A percentile compares a stretch with the other conserved stretches of the same genome.
Evolutionary conservation across 352 stramenopile species (phyloP).

Genomic region (Thalassiosira exigua): DNA sequence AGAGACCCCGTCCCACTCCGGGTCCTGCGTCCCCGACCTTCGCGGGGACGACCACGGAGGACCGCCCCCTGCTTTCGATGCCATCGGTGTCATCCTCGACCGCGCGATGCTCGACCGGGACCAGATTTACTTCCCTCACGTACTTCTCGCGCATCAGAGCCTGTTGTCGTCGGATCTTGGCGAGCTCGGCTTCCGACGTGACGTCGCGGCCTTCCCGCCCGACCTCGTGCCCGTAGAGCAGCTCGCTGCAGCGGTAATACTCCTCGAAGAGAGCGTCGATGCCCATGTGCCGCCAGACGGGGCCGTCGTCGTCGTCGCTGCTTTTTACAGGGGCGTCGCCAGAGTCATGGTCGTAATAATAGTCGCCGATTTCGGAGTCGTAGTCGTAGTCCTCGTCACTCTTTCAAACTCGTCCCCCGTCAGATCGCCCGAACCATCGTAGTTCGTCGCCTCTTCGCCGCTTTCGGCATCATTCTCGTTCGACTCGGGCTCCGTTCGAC

Average conservation of each 20-base stretch:
- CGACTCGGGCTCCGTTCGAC: too few species aligned
- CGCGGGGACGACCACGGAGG: not conserved
- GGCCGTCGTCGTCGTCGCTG: constrained; percentile 9
- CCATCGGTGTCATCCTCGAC: not conserved
- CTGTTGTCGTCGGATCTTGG: constrained; percentile 6
- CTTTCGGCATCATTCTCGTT: not conserved
- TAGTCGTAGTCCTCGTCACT: too few species aligned
- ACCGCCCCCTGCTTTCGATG: not conserved
- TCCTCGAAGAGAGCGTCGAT: constrained; percentile 33
- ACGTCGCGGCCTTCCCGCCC: not conserved
- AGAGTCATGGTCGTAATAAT: not conserved
- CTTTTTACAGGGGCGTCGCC: too few species aligned
- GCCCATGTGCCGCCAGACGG: constrained; percentile 24
- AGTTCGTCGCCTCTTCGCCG: not conserved
- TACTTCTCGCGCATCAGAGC: constrained; percentile 26
- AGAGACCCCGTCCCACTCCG: constrained; percentile 40
- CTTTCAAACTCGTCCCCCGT: not conserved
- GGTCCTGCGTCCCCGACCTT: constrained; percentile 35
- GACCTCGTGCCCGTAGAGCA: constrained; percentile 6
- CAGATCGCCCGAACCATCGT: not conserved
- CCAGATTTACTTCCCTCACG: constrained; percentile 28
- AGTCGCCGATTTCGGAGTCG: not conserved
- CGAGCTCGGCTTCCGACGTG: constrained; percentile 12
- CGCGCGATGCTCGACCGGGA: constrained; percentile 19
- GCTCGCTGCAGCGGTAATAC: constrained; percentile 18